These are phyloP conservation scores for Trematosphaeria pertusa DNA, from an alignment of 2,329 filamentous ascomycete genomes.

Conservation along the genomic window DNA sequence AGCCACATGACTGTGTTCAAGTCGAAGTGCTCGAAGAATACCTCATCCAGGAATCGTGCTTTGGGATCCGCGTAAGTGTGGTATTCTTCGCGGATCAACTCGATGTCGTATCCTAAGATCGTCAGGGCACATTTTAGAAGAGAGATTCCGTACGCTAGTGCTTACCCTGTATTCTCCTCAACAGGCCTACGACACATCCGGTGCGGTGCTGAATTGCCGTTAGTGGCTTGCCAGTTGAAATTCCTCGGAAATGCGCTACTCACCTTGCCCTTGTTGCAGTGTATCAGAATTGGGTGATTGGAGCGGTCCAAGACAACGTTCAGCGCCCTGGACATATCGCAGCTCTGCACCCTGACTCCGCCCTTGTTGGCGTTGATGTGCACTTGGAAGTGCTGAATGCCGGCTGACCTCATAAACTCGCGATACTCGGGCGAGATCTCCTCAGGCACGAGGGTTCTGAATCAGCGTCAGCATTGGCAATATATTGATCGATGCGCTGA, in stretches of 20 bases:
- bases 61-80: slow-evolving; percentile 63
- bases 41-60: slow-evolving; percentile 55
- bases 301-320: slow-evolving; percentile 72
- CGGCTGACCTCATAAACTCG: slow-evolving; percentile 69
- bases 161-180: slow-evolving; percentile 70
- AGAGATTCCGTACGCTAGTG: neutral
- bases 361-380: slow-evolving; percentile 91
- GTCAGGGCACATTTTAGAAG: slow-evolving; percentile 5
- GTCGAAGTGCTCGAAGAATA: slow-evolving; percentile 55
- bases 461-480: slow-evolving; percentile 45
- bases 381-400: slow-evolving; percentile 76
- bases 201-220: slow-evolving; percentile 72
- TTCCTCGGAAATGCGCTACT: too few species aligned
- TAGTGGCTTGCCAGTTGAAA: too few species aligned
- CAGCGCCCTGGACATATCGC: slow-evolving; percentile 73
- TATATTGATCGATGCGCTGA: neutral
- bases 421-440: slow-evolving; percentile 56
- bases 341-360: slow-evolving; percentile 47
- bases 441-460: slow-evolving; percentile 59
- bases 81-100: slow-evolving; percentile 76
- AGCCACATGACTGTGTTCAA: slow-evolving; percentile 50
- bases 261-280: slow-evolving; percentile 91
- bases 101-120: slow-evolving; percentile 63
- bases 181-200: slow-evolving; percentile 85
- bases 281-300: slow-evolving; percentile 83